A percentile compares a stretch with the other conserved stretches of the same genome.
phyloP scores from a whole-genome alignment of 169 alveolate species.

The Blepharisma undulans region DNA sequence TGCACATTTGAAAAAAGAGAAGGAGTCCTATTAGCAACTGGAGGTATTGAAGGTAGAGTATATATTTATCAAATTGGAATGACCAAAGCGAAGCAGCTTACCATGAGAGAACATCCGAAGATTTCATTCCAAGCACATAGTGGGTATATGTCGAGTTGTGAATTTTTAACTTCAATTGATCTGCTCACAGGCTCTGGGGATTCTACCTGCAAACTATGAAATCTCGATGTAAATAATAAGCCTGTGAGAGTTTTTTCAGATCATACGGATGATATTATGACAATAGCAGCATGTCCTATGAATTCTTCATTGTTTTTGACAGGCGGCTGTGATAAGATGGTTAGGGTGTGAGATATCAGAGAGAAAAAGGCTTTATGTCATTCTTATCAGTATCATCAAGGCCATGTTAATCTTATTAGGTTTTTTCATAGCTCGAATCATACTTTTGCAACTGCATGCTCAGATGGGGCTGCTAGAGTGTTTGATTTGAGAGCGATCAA shows the following conservation, averaged over 20 bases:
- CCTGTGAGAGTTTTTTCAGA: neutral
- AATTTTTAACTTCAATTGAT: conserved; percentile 6
- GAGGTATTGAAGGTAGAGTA: conserved; percentile 11
- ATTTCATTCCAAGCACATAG: neutral
- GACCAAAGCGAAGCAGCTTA: neutral
- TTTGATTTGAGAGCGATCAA: conserved; percentile 6
- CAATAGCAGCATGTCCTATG: neutral
- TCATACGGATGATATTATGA: conserved; percentile 23
- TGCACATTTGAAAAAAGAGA: conserved; percentile 21
- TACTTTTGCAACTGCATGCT: neutral
- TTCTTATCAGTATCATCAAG: neutral
- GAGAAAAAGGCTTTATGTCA: neutral
- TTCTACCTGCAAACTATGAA: neutral
- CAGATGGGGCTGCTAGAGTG: neutral
- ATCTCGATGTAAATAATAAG: neutral
- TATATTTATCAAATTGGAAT: neutral
- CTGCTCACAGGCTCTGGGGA: conserved; percentile 28
- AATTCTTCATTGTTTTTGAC: conserved; percentile 17
- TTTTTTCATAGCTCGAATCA: neutral
- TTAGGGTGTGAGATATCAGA: conserved; percentile 28
- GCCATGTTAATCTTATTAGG: conserved; percentile 27
- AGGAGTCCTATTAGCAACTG: conserved; percentile 22
- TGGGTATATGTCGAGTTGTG: neutral
- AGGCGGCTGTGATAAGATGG: conserved; percentile 15
- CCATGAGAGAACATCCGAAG: conserved; percentile 15